A percentile compares a stretch with the other conserved stretches of the same genome.
Evolutionary conservation across 306 rosid species (phyloP).

Genomic region (Gynostemma pentaphyllum): DNA sequence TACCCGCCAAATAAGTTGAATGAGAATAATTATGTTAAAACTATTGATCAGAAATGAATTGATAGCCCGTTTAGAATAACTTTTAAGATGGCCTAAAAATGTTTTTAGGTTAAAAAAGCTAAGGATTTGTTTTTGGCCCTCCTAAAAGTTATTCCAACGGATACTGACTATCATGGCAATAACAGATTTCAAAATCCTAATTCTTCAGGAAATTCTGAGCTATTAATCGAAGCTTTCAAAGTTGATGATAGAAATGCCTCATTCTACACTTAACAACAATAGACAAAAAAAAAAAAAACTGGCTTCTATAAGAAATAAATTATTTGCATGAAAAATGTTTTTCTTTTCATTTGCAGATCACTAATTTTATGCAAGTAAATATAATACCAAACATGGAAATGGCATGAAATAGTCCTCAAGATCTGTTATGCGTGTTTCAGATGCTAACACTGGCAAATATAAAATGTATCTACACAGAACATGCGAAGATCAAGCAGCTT

Average conservation of each 20-base stretch:
- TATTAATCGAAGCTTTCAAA: neutral
- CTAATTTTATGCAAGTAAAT: neutral
- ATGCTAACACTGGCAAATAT: too few relatives aligned
- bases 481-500: neutral
- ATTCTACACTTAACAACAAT: neutral
- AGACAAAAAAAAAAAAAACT: neutral
- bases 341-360: neutral
- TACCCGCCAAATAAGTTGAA: neutral
- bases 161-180: neutral
- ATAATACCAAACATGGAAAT: too few relatives aligned
- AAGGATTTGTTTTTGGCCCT: too few relatives aligned
- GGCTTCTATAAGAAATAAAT: neutral
- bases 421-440: too few relatives aligned
- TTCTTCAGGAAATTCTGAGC: neutral
- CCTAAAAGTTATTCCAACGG: too few relatives aligned
- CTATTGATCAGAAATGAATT: neutral
- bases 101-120: too few relatives aligned
- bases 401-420: too few relatives aligned
- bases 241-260: neutral
- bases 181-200: neutral
- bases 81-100: too few relatives aligned
- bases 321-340: neutral
- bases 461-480: neutral
- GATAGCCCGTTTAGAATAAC: too few relatives aligned
- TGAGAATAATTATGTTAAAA: neutral